Percentiles rank a stretch among this genome's conserved stretches.
These are phyloP conservation scores for Davidsoniella australis DNA, from an alignment of 2,329 filamentous ascomycete species.

Conservation along the genomic window DNA sequence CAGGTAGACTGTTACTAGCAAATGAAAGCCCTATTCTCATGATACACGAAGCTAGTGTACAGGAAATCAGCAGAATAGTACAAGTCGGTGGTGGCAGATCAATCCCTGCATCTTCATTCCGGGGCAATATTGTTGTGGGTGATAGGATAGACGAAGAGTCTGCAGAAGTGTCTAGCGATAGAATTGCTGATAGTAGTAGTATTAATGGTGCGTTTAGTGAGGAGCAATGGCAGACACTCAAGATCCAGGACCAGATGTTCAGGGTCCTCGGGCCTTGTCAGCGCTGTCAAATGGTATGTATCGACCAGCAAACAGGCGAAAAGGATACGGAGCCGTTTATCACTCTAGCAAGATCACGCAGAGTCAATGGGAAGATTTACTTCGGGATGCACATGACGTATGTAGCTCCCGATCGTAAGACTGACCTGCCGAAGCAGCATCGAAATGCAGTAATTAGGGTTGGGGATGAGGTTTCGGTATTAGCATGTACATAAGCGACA, in stretches of 20 bases:
- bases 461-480: constrained; percentile 5
- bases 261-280: constrained; percentile 69
- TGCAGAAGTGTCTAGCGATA: constrained; percentile 17
- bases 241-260: constrained; percentile 47
- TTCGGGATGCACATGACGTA: constrained; percentile 72
- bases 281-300: constrained; percentile 89
- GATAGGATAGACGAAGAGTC: constrained; percentile 9
- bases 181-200: constrained; percentile 25
- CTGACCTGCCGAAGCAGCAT: too few species aligned
- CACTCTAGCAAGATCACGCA: constrained; percentile 72
- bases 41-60: constrained; percentile 64
- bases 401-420: constrained; percentile 5
- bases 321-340: constrained; percentile 74
- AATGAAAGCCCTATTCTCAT: constrained; percentile 90
- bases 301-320: constrained; percentile 67
- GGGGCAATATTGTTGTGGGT: constrained; percentile 73
- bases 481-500: too few species aligned
- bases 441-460: constrained; percentile 1
- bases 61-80: constrained; percentile 38
- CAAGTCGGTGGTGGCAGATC: not conserved
- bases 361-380: constrained; percentile 67
- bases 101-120: constrained; percentile 59
- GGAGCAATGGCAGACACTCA: constrained; percentile 56
- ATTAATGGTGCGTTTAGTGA: constrained; percentile 42
- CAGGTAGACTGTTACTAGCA: constrained; percentile 53